phyloP scores from a whole-genome alignment of 306 rosid species.

The Vigna nakashimae region DNA sequence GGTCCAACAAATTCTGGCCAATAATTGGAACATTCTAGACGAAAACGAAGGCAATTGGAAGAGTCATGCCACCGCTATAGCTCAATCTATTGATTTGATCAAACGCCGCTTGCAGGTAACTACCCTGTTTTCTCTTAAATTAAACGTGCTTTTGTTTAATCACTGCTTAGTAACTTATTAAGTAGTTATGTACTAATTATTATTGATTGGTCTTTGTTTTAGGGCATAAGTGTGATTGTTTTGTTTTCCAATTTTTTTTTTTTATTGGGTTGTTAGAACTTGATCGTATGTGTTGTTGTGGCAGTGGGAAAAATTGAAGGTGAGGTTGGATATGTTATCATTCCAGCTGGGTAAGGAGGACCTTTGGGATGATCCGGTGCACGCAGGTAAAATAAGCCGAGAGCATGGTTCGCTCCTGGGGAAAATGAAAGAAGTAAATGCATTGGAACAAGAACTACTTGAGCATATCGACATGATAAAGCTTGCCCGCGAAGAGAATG shows the following conservation, averaged over 20 bases:
- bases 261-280: not conserved
- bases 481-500: slow-evolving; percentile 88
- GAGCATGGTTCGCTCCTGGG: slow-evolving; percentile 89
- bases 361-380: slow-evolving; percentile 85
- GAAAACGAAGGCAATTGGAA: slow-evolving; percentile 86
- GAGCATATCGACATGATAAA: slow-evolving; percentile 93
- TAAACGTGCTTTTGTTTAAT: not conserved
- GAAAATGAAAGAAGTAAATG: slow-evolving; percentile 83
- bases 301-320: slow-evolving; percentile 88
- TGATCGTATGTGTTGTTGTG: slow-evolving; percentile 42
- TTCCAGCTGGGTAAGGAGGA: slow-evolving; percentile 69
- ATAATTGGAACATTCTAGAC: slow-evolving; percentile 69
- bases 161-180: not conserved
- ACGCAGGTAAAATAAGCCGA: slow-evolving; percentile 78
- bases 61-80: slow-evolving; percentile 87
- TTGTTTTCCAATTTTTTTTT: not conserved
- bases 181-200: not conserved
- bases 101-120: slow-evolving; percentile 85
- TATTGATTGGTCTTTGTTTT: not conserved
- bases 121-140: slow-evolving; percentile 1
- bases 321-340: slow-evolving; percentile 71
- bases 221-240: not conserved
- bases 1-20: slow-evolving; percentile 64
- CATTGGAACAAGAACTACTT: slow-evolving; percentile 78
- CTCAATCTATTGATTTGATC: slow-evolving; percentile 80